phyloP scores from a whole-genome alignment of 805 yeast species.

The Wickerhamomyces queroliae region DNA sequence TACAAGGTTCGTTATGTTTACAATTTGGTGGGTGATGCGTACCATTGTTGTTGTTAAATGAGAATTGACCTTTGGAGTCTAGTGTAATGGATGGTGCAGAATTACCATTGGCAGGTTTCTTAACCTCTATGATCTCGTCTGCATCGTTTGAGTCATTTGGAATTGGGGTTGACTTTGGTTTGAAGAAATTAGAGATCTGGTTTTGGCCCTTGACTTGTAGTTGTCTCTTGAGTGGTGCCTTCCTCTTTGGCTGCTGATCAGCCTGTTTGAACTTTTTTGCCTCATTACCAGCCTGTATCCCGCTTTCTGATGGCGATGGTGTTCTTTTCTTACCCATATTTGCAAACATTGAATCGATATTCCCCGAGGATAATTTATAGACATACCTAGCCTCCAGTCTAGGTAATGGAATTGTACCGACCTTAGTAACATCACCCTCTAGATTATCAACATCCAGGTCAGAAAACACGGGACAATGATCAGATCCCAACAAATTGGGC shows the following conservation, averaged over 20 bases:
- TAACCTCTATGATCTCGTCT: background rate
- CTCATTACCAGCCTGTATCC: background rate
- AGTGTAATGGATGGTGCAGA: background rate
- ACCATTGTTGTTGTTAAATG: slow-evolving; percentile 16
- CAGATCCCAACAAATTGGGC: slow-evolving; percentile 76
- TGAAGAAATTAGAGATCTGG: slow-evolving; percentile 21
- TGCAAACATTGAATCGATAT: slow-evolving; percentile 30
- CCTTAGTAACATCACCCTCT: background rate
- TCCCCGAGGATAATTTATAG: slow-evolving; percentile 34
- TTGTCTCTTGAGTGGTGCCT: background rate
- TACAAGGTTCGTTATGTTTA: slow-evolving; percentile 40
- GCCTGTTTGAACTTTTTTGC: slow-evolving; percentile 8
- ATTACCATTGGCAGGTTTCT: background rate
- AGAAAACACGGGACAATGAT: slow-evolving; percentile 86
- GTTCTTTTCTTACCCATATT: slow-evolving; percentile 14
- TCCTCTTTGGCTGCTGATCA: background rate
- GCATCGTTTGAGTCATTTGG: background rate
- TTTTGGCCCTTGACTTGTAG: slow-evolving; percentile 7
- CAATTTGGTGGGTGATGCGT: too few species aligned
- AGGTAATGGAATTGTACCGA: slow-evolving; percentile 16
- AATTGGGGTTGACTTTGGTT: slow-evolving; percentile 3
- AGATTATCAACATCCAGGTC: slow-evolving; percentile 40
- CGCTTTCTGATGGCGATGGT: slow-evolving; percentile 1
- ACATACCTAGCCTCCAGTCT: slow-evolving; percentile 49
- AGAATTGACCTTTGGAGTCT: slow-evolving; percentile 12